Percentiles rank a stretch among this genome's conserved stretches.
Conservation (phyloP, 768 basidiomycete species). For the Lactifluus piperatus region DNA sequence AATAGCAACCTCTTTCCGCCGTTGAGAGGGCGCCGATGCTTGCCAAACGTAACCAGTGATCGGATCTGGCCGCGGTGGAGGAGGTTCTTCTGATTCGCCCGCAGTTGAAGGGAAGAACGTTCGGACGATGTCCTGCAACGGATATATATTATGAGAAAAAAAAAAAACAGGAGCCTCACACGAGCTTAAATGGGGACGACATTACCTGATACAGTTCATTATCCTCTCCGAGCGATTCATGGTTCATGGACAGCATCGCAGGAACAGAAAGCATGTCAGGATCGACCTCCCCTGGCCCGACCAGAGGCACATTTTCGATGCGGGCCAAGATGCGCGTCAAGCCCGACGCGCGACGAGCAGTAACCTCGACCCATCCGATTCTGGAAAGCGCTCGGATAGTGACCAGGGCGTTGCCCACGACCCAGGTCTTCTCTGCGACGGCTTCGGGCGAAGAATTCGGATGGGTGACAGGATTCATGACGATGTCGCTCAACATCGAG, state of each 20-base stretch:
- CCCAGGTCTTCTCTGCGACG: conserved; percentile 68
- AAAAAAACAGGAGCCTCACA: too few relatives aligned
- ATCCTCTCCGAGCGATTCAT: conserved; percentile 28
- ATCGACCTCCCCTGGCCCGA: conserved; percentile 75
- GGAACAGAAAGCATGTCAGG: conserved; percentile 69
- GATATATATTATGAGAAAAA: background rate
- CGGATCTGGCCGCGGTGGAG: conserved; percentile 49
- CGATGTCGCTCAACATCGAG: conserved; percentile 69
- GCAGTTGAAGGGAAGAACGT: conserved; percentile 9
- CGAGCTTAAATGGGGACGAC: background rate
- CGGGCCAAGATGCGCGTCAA: conserved; percentile 77
- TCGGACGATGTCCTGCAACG: conserved; percentile 8
- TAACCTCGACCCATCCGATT: conserved; percentile 83
- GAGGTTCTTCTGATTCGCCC: conserved; percentile 16
- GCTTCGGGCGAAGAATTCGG: conserved; percentile 31
- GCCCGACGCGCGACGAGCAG: conserved; percentile 82
- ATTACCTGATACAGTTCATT: conserved; percentile 21
- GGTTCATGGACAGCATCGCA: conserved; percentile 65
- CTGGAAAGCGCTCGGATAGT: conserved; percentile 67
- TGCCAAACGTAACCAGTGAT: conserved; percentile 88
- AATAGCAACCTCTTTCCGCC: conserved; percentile 76
- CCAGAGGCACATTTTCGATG: conserved; percentile 82
- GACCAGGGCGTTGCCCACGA: conserved; percentile 75
- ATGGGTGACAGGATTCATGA: conserved; percentile 47
- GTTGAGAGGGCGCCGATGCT: conserved; percentile 75